A percentile compares a stretch with the other conserved stretches of the same genome.
phyloP scores from a whole-genome alignment of 2,329 filamentous ascomycete genomes.

The Nigrospora osmanthi region DNA sequence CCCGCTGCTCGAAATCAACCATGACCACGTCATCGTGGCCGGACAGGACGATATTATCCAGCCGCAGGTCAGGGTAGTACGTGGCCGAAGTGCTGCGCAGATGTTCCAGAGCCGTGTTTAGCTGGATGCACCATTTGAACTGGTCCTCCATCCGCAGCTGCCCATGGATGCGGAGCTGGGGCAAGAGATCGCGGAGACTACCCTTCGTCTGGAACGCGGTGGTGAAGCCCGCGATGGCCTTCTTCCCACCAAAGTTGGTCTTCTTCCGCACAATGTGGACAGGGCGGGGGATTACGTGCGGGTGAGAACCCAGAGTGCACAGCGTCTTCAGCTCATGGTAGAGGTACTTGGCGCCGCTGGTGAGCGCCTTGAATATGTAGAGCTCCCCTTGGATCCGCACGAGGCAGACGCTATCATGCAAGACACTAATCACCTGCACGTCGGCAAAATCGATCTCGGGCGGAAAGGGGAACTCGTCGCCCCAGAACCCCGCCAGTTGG shows the following conservation, averaged over 20 bases:
- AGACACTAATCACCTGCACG: constrained; percentile 41
- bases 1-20: constrained; percentile 56
- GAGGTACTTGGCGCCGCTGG: constrained; percentile 49
- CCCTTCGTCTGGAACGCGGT: constrained; percentile 46
- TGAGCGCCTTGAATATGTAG: constrained; percentile 51
- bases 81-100: constrained; percentile 33
- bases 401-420: constrained; percentile 53
- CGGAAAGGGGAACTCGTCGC: constrained; percentile 30
- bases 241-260: constrained; percentile 47
- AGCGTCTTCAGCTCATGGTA: constrained; percentile 54
- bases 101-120: constrained; percentile 43
- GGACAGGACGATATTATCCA: constrained; percentile 51
- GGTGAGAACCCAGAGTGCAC: constrained; percentile 42
- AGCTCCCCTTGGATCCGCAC: constrained; percentile 33
- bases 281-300: constrained; percentile 43
- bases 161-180: constrained; percentile 38
- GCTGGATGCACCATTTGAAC: constrained; percentile 45
- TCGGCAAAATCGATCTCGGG: constrained; percentile 38
- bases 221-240: constrained; percentile 48
- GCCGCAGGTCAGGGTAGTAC: constrained; percentile 51
- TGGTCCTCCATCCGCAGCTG: constrained; percentile 34
- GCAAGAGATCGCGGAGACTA: constrained; percentile 46
- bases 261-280: constrained; percentile 47
- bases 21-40: constrained; percentile 39
- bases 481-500: constrained; percentile 36